phyloP scores from a whole-genome alignment of 164 flowering plant species.

The Vitis vinifera region ASM3070453v1 NC_081822.1:13284001-13284500 shows the following conservation, averaged over 20 bases:
- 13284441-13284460: constrained; percentile 42
- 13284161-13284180: too few species aligned
- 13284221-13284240: too few species aligned
- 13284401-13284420: constrained; percentile 37
- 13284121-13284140: too few species aligned
- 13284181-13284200: too few species aligned
- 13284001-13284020: too few species aligned
- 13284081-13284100: too few species aligned
- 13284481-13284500: constrained; percentile 43
- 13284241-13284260: not conserved
- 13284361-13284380: constrained; percentile 73
- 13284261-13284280: not conserved
- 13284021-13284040: too few species aligned
- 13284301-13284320: constrained; percentile 34
- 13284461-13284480: constrained; percentile 55
- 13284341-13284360: constrained; percentile 52
- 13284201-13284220: too few species aligned
- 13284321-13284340: constrained; percentile 62
- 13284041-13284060: too few species aligned
- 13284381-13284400: constrained; percentile 44
- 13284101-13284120: too few species aligned
- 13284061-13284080: too few species aligned
- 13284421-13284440: constrained; percentile 44
- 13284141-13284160: too few species aligned
- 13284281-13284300: not conserved